Base-by-base conservation (phyloP, 2,329 filamentous ascomycete genomes). In the Endothia cerciana region DNA sequence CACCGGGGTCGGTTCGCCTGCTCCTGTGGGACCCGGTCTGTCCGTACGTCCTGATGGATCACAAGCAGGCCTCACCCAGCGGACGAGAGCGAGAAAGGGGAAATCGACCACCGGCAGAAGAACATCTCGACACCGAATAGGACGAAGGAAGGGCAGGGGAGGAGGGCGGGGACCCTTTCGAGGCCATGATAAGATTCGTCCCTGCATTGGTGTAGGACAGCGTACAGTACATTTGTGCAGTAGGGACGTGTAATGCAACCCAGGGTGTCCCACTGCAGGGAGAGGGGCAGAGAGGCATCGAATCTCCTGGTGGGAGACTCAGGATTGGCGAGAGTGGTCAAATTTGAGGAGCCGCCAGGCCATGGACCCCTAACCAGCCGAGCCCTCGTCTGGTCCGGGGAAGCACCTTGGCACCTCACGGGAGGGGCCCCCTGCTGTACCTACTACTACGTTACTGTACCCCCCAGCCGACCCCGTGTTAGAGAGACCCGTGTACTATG, bases 361-460 rank as follows among this genome's bases (percentile, higher is more conserved):
- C 47, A 51, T 25, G n/a, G 25, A 49, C 2, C 22, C 45, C 45
- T 22, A 36, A 36, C n/a, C n/a, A 15, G 22, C 19, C 0, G 7
- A 45, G 45, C 22, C 45, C 47, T 11, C 28, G 22, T 28, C n/a
- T 51, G 47, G 47, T 51, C 47, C 47, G 47, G 47, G 47, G 47
- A 51, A 51, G 47, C 47, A 28, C 47, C 47, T 51, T n/a, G n/a
- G n/a, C n/a, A n/a, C n/a, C n/a, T n/a, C n/a, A n/a, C n/a, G n/a
- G n/a, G n/a, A n/a, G n/a, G n/a, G 47, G 47, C 22, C 25, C 25
- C 11, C 25, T 51, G 10, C 33, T 10, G 10, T 10, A 10, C 22
- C 25, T 13, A 28, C 25, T 51, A n/a, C n/a, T n/a, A n/a, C n/a
- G n/a, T n/a, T n/a, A n/a, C n/a, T n/a, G n/a, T n/a, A n/a, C n/a